Base-by-base conservation (phyloP, 2,329 filamentous ascomycete species). In the Colletotrichum sp. region DNA sequence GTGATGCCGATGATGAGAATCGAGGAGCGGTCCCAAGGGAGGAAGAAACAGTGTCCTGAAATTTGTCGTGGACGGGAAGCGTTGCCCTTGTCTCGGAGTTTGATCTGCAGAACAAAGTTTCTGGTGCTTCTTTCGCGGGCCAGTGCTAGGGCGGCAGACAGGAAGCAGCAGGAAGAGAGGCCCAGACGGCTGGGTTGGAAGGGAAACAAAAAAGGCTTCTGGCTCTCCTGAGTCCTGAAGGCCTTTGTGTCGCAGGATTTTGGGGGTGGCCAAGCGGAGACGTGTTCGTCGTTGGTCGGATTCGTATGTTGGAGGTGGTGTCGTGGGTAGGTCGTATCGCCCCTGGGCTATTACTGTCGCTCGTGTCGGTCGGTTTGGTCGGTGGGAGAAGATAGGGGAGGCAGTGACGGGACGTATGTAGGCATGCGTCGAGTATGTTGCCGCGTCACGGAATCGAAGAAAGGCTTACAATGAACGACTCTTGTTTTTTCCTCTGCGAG, bases 201-300 rank as follows among this genome's bases (percentile, higher is more conserved):
- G 18, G 60, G 52, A 71, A 76, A 63, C 34, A 55, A 70, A 52
- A 66, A 71, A 48, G 36, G 28, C 10, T 61, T 77, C 77, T 79
- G 32, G 32, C 79, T 81, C 78, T 77, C 67, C 76, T 78, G 65
- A 59, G 79, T 68, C 70, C 80, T 83, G 83, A 83, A 81, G 82
- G 80, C 74, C 76, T 80, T 80, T 78, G 82, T 84, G 85, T 87
- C 84, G 84, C 85, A 87, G 84, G 80, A 83, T 36, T 82, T 34
- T 71, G 34, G 72, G 36, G 70, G 69, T 72, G 55, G 28, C 59
- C 63, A 64, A 65, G 61, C 60, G 66, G 52, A 67, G 60, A 39
- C 18, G 43, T 76, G n/a, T 59, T 18, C 28, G 55, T 66, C 66
- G 72, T 61, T 71, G 74, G 61, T 34, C 60, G 36, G 21, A 39